Evolutionary conservation across 1,139 yeast genomes (phyloP).

Genomic region (Kazachstania sp.): DNA sequence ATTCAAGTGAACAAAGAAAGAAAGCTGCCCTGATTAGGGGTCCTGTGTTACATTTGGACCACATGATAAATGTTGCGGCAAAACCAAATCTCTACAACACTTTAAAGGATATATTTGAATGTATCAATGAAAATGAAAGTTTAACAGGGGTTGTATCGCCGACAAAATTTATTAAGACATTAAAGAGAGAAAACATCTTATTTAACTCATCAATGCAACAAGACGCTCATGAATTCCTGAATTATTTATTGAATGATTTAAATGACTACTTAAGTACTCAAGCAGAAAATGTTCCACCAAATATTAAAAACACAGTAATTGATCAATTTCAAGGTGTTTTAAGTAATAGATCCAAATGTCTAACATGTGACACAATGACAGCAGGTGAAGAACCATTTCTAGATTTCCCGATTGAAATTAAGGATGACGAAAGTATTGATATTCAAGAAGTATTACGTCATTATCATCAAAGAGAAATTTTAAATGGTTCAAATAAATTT

Average conservation of each 20-base stretch:
- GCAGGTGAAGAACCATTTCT: slow-evolving; percentile 78
- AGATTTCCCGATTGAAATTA: slow-evolving; percentile 76
- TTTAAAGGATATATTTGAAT: slow-evolving; percentile 75
- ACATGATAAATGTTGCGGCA: slow-evolving; percentile 22
- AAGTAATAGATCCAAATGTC: slow-evolving; percentile 82
- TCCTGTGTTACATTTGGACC: slow-evolving; percentile 76
- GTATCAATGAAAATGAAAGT: slow-evolving; percentile 64
- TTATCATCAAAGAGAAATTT: slow-evolving; percentile 78
- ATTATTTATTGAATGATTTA: slow-evolving; percentile 72
- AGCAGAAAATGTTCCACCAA: slow-evolving; percentile 5
- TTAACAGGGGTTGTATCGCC: slow-evolving; percentile 84
- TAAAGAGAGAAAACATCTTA: slow-evolving; percentile 73
- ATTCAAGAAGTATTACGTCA: slow-evolving; percentile 68
- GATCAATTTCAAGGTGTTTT: slow-evolving; percentile 75
- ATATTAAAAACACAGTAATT: slow-evolving; percentile 47
- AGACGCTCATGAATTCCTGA: slow-evolving; percentile 94
- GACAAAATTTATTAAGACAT: slow-evolving; percentile 55
- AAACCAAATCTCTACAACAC: slow-evolving; percentile 57
- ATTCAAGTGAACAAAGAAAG: slow-evolving; percentile 63
- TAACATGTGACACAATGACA: slow-evolving; percentile 82
- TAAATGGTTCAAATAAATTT: slow-evolving; percentile 82
- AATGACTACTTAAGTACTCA: slow-evolving; percentile 49
- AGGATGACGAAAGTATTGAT: slow-evolving; percentile 55
- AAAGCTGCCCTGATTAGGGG: slow-evolving; percentile 73
- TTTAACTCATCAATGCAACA: slow-evolving; percentile 93